These are phyloP conservation scores for Neonectria hederae DNA, from an alignment of 2,329 filamentous ascomycete species.

Conservation along the genomic window DNA sequence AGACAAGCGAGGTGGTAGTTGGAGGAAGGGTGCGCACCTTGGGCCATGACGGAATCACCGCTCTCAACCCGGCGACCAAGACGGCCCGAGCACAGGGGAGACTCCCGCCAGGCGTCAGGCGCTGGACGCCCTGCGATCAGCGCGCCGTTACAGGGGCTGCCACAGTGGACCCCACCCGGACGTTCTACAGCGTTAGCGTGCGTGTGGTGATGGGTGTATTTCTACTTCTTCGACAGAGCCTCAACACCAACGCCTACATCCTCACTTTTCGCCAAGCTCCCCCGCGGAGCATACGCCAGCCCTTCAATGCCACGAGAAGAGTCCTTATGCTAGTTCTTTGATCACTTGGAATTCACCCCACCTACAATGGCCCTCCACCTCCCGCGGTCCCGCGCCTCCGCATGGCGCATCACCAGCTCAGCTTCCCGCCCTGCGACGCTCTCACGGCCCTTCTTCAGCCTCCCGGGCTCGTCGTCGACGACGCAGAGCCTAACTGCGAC, in stretches of 20 bases:
- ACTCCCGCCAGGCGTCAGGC: not conserved
- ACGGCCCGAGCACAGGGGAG: constrained; percentile 43
- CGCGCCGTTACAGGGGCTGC: not conserved
- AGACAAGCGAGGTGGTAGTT: not conserved
- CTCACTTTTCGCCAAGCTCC: not conserved
- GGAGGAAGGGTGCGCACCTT: not conserved
- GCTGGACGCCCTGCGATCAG: not conserved
- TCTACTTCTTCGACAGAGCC: not conserved
- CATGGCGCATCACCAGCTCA: constrained; percentile 26
- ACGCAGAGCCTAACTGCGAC: constrained; percentile 75
- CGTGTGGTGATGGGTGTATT: not conserved
- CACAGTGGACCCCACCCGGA: not conserved
- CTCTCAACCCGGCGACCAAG: constrained; percentile 38
- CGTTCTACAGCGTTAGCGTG: not conserved
- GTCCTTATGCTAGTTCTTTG: not conserved
- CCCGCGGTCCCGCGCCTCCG: constrained; percentile 24
- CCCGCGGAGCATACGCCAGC: not conserved
- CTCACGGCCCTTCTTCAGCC: constrained; percentile 52
- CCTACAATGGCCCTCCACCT: constrained; percentile 34
- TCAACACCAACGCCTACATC: constrained; percentile 3
- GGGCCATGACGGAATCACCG: constrained; percentile 41
- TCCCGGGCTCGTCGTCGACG: constrained; percentile 40
- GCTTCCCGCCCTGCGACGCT: constrained; percentile 30
- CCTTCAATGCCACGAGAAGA: constrained; percentile 13
- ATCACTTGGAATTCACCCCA: too few relatives aligned